Base-by-base conservation (phyloP, 2,329 filamentous ascomycete genomes). In the Trichoderma hamatum region DNA sequence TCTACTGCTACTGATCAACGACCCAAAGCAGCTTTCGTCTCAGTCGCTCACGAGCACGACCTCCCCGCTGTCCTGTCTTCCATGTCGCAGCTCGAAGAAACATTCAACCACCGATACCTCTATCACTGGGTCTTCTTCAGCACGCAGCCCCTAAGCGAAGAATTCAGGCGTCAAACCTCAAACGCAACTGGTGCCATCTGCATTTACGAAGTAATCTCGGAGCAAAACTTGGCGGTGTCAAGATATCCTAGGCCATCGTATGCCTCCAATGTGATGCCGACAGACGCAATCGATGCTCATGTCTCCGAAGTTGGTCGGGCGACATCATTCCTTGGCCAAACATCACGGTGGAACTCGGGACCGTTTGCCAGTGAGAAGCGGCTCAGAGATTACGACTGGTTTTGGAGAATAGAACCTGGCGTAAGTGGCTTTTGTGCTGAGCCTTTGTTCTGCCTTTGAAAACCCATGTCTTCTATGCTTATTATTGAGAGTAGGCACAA, bases 61-160 rank as follows among this genome's bases (percentile, higher is more conserved):
- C 72, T 80, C 26, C 64, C 73, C 14, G 73, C 73, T 39, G 71
- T 79, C 30, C 72, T 80, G 54, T 76, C 73, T 26, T 78, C 78
- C 21, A 77, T 96, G 83, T 80, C 80, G 34, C 91, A 96, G 75
- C 71, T 81, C 3, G 79, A 82, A 68, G 72, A 76, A 5, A 75
- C 75, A 1, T 96, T 92, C 90, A 96, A 96, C 76, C 82, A 83
- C 76, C 93, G 92, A 72, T 91, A 93, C 82, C 91, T 91, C 75
- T 96, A 96, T 76, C 91, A 93, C 55, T 96, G 93, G 91, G 90
- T 92, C 52, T 95, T 96, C 81, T 93, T 96, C 84, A 96, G 94
- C 79, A 89, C 93, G 74, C 87, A 90, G 64, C 89, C 90, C 4
- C 94, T 96, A 76, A 90, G 89, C 4, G 88, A 92, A 10, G 88